These are phyloP conservation scores for Saururus chinensis DNA, from an alignment of 164 flowering plant species.

Conservation along the genomic window DNA sequence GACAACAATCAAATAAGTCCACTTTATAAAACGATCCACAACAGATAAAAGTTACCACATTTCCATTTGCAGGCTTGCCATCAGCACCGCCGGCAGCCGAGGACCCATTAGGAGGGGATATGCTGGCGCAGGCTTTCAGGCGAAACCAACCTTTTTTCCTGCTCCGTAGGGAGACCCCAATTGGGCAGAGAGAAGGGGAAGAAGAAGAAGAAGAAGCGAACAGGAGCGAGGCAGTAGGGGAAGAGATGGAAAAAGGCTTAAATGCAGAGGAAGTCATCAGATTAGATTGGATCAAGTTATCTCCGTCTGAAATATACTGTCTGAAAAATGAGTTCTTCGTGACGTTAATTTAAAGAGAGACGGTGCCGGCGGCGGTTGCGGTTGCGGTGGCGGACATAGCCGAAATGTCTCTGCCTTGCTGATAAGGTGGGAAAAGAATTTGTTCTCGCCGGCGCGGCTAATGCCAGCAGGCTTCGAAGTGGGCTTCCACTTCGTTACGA, in stretches of 20 bases:
- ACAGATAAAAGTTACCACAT: constrained; percentile 1
- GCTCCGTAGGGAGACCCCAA: background rate
- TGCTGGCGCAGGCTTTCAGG: constrained; percentile 3
- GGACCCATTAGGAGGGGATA: background rate
- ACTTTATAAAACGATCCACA: background rate
- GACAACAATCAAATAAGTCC: background rate
- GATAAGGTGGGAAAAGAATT: too few relatives aligned
- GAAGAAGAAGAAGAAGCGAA: constrained; percentile 1
- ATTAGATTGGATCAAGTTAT: too few relatives aligned
- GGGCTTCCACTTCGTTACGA: too few relatives aligned
- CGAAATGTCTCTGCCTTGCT: too few relatives aligned
- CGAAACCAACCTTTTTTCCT: background rate
- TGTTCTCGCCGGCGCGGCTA: too few relatives aligned
- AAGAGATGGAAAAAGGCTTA: background rate
- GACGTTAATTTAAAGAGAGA: too few relatives aligned
- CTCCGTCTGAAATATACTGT: too few relatives aligned
- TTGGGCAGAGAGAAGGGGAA: background rate
- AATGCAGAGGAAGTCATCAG: too few relatives aligned
- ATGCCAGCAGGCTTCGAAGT: too few relatives aligned
- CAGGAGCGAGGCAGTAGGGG: background rate
- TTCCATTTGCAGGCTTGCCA: constrained; percentile 5
- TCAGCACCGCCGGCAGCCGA: constrained; percentile 1
- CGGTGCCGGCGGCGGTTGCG: too few relatives aligned
- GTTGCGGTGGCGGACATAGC: too few relatives aligned
- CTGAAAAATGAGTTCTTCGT: too few relatives aligned